Base-by-base conservation (phyloP, 2,329 filamentous ascomycete species). In the Ophiobolus disseminans region DNA sequence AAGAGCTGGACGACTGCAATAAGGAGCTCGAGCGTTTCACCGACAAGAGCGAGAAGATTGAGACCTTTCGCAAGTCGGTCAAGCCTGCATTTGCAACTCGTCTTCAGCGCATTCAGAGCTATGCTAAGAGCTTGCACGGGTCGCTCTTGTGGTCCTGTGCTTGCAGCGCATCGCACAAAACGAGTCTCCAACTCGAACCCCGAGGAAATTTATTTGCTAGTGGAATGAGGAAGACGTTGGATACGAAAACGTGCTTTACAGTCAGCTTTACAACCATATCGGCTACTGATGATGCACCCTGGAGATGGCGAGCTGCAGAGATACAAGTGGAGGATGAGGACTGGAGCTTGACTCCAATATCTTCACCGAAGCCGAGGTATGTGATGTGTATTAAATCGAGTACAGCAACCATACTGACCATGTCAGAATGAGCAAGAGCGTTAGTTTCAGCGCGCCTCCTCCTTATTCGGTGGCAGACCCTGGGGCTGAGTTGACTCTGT, bases 1-100 rank as follows among this genome's bases (percentile, higher is more conserved):
- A 71, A 41, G 65, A 74, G 48, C 51, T 74, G 16, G 64, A 71
- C 26, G 68, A 72, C 2, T 74, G 70, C 58, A 73, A 73, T 40
- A 71, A 70, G 26, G 69, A 73, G 40, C 58, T 74, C 3, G 71
- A 74, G 41, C 62, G 71, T 11, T 73, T 73, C 30, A 72, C 70
- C 0, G 66, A 73, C 22, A 66, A 68, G 37, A 72, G 66, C 17
- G 70, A 73, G 42, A 73, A 65, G 52, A 64, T 74, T 3, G 69
- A 74, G 28, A 68, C 65, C 1, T 65, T 62, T 41, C 64, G 69
- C 17, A 72, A 67, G 43, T 48, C 59, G 4, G 61, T 60, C 3
- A 73, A 73, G 41, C 69, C 69, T 9, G 69, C 68, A 0, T 69
- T 72, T 37, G 68, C 67, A 9, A 58, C 49, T 21, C 61, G 63